phyloP scores from a whole-genome alignment of 768 basidiomycete species.

The Botryobasidium botryosum region DNA sequence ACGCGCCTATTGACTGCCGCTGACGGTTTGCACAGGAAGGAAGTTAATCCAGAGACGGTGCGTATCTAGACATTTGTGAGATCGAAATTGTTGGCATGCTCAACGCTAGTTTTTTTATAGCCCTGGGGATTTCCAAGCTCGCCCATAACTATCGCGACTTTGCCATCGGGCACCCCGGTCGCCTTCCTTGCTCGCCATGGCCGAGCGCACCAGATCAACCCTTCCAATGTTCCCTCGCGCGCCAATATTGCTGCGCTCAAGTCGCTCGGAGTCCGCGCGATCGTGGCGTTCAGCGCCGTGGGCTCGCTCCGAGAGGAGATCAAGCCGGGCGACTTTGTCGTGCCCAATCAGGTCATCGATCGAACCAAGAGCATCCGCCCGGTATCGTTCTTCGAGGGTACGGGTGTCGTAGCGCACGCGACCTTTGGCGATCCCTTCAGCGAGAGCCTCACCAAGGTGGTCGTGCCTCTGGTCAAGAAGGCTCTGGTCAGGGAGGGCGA shows the following conservation, averaged over 20 bases:
- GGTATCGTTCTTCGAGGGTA: slow-evolving; percentile 71
- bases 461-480: slow-evolving; percentile 43
- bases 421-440: slow-evolving; percentile 91
- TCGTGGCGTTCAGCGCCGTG: slow-evolving; percentile 91
- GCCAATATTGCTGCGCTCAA: slow-evolving; percentile 96
- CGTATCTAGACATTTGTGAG: slow-evolving; percentile 14
- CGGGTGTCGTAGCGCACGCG: slow-evolving; percentile 73
- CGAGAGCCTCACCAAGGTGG: slow-evolving; percentile 40
- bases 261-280: slow-evolving; percentile 70
- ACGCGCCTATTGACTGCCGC: not conserved
- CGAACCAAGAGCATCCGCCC: slow-evolving; percentile 89
- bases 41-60: slow-evolving; percentile 70
- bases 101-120: slow-evolving; percentile 22
- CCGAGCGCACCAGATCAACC: slow-evolving; percentile 54
- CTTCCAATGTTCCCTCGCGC: slow-evolving; percentile 64
- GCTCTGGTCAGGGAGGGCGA: slow-evolving; percentile 41
- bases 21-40: slow-evolving; percentile 29
- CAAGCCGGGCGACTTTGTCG: slow-evolving; percentile 69
- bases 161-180: slow-evolving; percentile 61
- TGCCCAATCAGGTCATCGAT: slow-evolving; percentile 90
- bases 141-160: slow-evolving; percentile 79
- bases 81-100: not conserved
- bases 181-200: slow-evolving; percentile 93
- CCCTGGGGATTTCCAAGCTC: slow-evolving; percentile 90
- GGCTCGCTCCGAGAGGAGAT: slow-evolving; percentile 91